Conservation (phyloP, 2,329 filamentous ascomycete genomes). For the Aspergillus luchuensis region DNA sequence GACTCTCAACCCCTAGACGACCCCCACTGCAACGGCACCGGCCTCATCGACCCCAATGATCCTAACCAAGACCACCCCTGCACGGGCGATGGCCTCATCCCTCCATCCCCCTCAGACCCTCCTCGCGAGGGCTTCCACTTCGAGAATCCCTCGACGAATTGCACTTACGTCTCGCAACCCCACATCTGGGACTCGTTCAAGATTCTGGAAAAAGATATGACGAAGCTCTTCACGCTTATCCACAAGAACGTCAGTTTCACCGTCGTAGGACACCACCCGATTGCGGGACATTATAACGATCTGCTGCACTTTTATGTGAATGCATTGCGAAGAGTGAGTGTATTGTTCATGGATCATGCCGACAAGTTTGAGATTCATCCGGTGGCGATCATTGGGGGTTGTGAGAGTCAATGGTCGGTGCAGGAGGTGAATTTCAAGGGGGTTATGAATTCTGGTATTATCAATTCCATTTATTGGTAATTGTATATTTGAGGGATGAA, state of each 20-base stretch:
- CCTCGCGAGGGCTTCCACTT: slow-evolving; percentile 33
- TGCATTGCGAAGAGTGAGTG: slow-evolving; percentile 32
- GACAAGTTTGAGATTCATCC: slow-evolving; percentile 36
- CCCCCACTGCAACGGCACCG: slow-evolving; percentile 29
- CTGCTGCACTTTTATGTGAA: slow-evolving; percentile 39
- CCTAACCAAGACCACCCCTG: slow-evolving; percentile 15
- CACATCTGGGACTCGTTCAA: slow-evolving; percentile 39
- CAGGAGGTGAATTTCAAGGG: slow-evolving; percentile 36
- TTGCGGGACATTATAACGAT: slow-evolving; percentile 35
- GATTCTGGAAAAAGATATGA: slow-evolving; percentile 35
- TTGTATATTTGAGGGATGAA: neutral
- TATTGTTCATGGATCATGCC: slow-evolving; percentile 31
- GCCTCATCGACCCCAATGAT: slow-evolving; percentile 29
- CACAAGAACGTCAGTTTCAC: slow-evolving; percentile 37
- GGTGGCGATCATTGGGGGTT: slow-evolving; percentile 35
- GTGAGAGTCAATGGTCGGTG: slow-evolving; percentile 36
- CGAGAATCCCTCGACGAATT: slow-evolving; percentile 36
- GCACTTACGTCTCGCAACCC: slow-evolving; percentile 34
- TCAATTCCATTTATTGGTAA: neutral
- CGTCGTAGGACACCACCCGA: slow-evolving; percentile 37
- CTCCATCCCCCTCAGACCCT: slow-evolving; percentile 18
- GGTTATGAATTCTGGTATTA: slow-evolving; percentile 36
- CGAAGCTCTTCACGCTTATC: slow-evolving; percentile 35
- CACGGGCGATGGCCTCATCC: slow-evolving; percentile 31
- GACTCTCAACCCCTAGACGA: slow-evolving; percentile 15